Evolutionary conservation across 1,284 basidiomycete species (phyloP).

Genomic region (Rhodotorula sp.): DNA sequence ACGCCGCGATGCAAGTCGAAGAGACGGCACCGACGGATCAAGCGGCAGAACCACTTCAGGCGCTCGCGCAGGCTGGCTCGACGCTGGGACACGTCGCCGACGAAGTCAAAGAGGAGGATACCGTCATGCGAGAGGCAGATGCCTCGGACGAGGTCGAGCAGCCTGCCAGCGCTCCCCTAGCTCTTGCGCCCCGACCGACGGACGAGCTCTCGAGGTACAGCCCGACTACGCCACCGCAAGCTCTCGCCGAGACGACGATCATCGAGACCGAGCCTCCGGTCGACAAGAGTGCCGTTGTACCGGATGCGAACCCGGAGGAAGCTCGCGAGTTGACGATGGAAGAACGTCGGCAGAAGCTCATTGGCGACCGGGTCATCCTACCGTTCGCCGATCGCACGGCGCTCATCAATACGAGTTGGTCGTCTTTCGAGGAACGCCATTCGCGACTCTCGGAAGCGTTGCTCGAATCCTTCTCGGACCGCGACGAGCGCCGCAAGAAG

Average conservation of each 20-base stretch:
- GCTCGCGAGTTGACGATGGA: background rate
- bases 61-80: background rate
- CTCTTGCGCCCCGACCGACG: conserved; percentile 6
- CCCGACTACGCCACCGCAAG: conserved; percentile 1
- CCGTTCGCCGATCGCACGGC: background rate
- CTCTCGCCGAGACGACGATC: background rate
- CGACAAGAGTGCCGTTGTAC: too few species aligned
- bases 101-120: background rate
- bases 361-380: background rate
- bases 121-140: background rate
- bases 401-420: conserved; percentile 18
- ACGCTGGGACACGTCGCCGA: background rate
- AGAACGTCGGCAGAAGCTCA: background rate
- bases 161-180: background rate
- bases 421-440: conserved; percentile 17
- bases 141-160: background rate
- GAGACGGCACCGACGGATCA: too few species aligned
- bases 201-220: conserved; percentile 8
- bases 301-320: background rate
- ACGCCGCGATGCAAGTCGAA: too few species aligned
- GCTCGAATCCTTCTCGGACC: conserved; percentile 22
- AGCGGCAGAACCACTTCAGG: too few species aligned
- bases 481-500: conserved; percentile 35
- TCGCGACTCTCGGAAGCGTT: conserved; percentile 30
- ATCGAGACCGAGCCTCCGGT: too few species aligned